phyloP scores from a whole-genome alignment of 2,329 filamentous ascomycete species.

The Verticillium isaacii region DNA sequence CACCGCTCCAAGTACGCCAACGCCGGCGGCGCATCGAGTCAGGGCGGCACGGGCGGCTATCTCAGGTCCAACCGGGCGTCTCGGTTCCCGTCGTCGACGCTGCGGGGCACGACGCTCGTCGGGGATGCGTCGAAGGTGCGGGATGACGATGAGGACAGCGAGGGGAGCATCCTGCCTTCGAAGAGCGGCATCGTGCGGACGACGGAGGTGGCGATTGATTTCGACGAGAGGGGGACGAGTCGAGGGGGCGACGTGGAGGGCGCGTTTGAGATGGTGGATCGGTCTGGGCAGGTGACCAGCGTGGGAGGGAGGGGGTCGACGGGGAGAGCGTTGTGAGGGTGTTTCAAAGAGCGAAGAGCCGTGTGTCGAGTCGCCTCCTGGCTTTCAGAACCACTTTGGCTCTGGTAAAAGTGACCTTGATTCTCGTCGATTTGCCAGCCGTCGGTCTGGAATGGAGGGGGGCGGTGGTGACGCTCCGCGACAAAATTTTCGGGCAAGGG shows the following conservation, averaged over 20 bases:
- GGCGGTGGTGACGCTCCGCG: no score
- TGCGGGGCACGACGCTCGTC: neutral
- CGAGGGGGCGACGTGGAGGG: neutral
- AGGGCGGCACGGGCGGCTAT: neutral
- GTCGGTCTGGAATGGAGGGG: no score
- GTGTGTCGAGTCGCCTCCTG: neutral
- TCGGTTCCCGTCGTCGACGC: neutral
- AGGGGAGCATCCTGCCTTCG: conserved; percentile 10
- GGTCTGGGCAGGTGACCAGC: neutral
- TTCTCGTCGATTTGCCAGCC: no score
- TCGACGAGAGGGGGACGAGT: neutral
- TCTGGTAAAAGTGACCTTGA: neutral
- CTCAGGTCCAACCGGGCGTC: neutral
- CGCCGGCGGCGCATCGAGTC: neutral
- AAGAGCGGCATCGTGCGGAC: conserved; percentile 11
- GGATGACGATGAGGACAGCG: conserved; percentile 8
- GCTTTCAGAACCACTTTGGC: neutral
- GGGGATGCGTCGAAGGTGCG: neutral
- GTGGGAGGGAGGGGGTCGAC: neutral
- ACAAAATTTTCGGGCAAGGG: no score
- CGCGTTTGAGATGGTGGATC: neutral
- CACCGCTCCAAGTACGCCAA: neutral
- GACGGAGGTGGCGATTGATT: conserved; percentile 10
- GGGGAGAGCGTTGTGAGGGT: neutral
- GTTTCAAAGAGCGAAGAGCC: neutral